phyloP scores from a whole-genome alignment of 2,329 filamentous ascomycete genomes.

The Periconia macrospinosa region DNA sequence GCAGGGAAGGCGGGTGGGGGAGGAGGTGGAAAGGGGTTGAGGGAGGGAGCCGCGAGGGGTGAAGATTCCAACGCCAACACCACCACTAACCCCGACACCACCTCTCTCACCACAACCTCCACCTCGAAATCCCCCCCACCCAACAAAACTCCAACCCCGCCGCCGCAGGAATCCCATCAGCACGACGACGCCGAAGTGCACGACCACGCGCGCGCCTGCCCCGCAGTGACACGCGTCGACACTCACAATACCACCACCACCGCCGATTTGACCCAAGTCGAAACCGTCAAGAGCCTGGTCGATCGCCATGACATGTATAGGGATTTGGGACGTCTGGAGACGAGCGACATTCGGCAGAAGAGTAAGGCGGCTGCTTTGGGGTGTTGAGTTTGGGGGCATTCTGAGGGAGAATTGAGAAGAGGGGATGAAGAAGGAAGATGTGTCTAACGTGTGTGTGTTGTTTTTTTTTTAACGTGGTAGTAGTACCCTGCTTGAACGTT shows the following conservation, averaged over 20 bases:
- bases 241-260: slow-evolving; percentile 11
- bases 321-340: slow-evolving; percentile 38
- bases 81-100: neutral
- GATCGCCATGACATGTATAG: slow-evolving; percentile 49
- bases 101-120: neutral
- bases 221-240: neutral
- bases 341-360: slow-evolving; percentile 42
- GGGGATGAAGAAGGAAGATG: neutral
- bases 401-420: no score
- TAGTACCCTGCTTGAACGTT: no score
- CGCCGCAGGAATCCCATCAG: no score
- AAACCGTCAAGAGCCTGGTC: slow-evolving; percentile 40
- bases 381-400: neutral
- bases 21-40: no score
- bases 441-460: no score
- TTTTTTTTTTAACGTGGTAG: no score
- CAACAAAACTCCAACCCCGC: no score
- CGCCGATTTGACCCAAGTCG: slow-evolving; percentile 27
- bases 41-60: no score
- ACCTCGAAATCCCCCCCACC: neutral
- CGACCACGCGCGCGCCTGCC: no score
- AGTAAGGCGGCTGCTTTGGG: slow-evolving; percentile 20
- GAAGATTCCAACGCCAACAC: neutral
- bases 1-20: no score
- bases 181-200: no score